Evolutionary conservation across 108 stramenopile species (phyloP).

Genomic region (Stephanodiscus triporus): DNA sequence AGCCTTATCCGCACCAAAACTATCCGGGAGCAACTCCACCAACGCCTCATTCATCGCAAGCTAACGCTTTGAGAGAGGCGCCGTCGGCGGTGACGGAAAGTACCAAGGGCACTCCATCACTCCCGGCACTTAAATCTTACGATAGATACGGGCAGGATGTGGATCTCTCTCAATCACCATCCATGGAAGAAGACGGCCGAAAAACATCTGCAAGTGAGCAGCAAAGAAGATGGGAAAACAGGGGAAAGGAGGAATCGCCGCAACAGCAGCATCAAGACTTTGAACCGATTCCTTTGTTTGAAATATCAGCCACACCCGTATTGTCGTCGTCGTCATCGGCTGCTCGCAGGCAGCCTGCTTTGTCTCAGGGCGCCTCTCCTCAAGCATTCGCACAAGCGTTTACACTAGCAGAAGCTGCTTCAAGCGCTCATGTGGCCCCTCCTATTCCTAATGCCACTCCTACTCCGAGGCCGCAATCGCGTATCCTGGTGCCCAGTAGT

Average conservation of each 20-base stretch:
- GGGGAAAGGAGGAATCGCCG: not conserved
- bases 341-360: not conserved
- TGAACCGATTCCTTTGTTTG: slow-evolving; percentile 42
- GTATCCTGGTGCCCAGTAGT: slow-evolving; percentile 1
- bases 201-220: slow-evolving; percentile 29
- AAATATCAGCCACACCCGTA: not conserved
- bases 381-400: not conserved
- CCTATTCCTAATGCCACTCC: slow-evolving; percentile 2
- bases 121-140: not conserved
- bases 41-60: slow-evolving; percentile 3
- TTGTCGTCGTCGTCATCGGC: not conserved
- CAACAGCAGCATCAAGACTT: slow-evolving; percentile 11
- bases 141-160: slow-evolving; percentile 1
- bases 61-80: slow-evolving; percentile 1
- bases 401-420: not conserved
- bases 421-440: not conserved
- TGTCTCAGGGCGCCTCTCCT: not conserved
- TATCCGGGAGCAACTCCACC: not conserved
- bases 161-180: slow-evolving; percentile 5
- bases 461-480: not conserved
- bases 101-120: slow-evolving; percentile 28
- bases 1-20: slow-evolving; percentile 13
- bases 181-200: slow-evolving; percentile 49
- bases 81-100: slow-evolving; percentile 17
- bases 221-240: slow-evolving; percentile 1